phyloP scores from a whole-genome alignment of 2,329 filamentous ascomycete species.

The Hypoxylon sp. region DNA sequence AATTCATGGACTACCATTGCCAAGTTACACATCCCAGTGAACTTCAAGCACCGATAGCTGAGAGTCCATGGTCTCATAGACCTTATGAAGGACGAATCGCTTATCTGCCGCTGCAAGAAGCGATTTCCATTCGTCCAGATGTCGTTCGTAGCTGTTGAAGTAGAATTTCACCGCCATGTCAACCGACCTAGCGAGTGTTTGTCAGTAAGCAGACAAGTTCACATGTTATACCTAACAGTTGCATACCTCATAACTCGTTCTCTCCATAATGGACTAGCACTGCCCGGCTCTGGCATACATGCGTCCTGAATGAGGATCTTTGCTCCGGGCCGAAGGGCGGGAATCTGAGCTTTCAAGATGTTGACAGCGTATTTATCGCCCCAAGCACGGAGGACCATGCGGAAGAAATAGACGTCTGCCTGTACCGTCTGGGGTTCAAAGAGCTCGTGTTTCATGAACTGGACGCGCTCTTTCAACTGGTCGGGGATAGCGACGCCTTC shows the following conservation, averaged over 20 bases:
- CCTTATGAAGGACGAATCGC: conserved; percentile 38
- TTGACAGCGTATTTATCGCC: conserved; percentile 41
- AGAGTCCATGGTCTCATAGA: conserved; percentile 30
- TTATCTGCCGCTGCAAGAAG: conserved; percentile 41
- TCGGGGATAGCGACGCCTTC: conserved; percentile 35
- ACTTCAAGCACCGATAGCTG: conserved; percentile 33
- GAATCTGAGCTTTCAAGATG: conserved; percentile 44
- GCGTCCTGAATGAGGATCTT: conserved; percentile 45
- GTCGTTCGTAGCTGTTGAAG: conserved; percentile 39
- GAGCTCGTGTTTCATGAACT: conserved; percentile 39
- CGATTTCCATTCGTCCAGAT: conserved; percentile 43
- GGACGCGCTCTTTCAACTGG: conserved; percentile 41
- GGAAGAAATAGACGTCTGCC: conserved; percentile 11
- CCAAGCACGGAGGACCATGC: conserved; percentile 38
- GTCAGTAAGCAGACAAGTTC: conserved; percentile 29
- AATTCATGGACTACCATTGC: conserved; percentile 8
- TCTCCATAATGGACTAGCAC: conserved; percentile 30
- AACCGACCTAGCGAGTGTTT: conserved; percentile 37
- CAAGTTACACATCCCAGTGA: conserved; percentile 35
- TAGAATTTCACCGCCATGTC: conserved; percentile 30
- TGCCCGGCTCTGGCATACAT: conserved; percentile 29
- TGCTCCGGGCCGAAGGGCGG: conserved; percentile 39
- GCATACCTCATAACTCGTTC: conserved; percentile 36
- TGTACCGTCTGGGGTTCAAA: conserved; percentile 1
- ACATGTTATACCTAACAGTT: conserved; percentile 10